Conservation (phyloP, 352 stramenopile species). For the Peronospora destructor region DNA sequence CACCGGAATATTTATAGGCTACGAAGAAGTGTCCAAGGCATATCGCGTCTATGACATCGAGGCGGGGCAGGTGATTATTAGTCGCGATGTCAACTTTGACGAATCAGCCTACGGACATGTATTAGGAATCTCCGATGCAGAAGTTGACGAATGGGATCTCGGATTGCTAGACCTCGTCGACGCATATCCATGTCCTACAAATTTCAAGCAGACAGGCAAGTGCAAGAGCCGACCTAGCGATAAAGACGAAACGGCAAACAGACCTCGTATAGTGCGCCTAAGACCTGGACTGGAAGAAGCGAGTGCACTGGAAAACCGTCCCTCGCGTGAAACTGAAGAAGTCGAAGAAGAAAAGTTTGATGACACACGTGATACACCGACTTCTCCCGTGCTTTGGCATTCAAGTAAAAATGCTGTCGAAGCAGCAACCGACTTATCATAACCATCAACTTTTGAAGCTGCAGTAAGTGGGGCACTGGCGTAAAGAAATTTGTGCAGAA, state of each 20-base stretch:
- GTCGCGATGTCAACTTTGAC: not conserved
- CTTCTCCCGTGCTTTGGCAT: not conserved
- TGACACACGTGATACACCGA: too few relatives aligned
- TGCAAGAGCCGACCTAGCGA: too few relatives aligned
- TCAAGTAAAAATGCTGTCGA: too few relatives aligned
- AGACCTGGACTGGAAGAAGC: too few relatives aligned
- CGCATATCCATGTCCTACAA: not conserved
- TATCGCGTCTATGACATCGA: too few relatives aligned
- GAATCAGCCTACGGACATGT: not conserved
- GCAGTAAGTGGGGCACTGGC: not conserved
- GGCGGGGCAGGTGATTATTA: not conserved
- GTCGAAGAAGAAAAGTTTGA: too few relatives aligned
- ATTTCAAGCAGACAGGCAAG: not conserved
- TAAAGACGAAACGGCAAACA: too few relatives aligned
- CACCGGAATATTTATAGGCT: not conserved
- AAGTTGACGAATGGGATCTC: not conserved
- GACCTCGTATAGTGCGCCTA: too few relatives aligned
- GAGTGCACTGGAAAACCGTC: too few relatives aligned
- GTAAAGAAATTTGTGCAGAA: too few relatives aligned
- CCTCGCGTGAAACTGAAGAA: too few relatives aligned
- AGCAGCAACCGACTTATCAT: not conserved
- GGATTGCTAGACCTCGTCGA: not conserved
- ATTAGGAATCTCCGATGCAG: too few relatives aligned
- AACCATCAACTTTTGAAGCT: not conserved
- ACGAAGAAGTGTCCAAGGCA: conserved; percentile 5